Conservation (phyloP, 495 filamentous ascomycete genomes). For the Cercophora scortea region DNA sequence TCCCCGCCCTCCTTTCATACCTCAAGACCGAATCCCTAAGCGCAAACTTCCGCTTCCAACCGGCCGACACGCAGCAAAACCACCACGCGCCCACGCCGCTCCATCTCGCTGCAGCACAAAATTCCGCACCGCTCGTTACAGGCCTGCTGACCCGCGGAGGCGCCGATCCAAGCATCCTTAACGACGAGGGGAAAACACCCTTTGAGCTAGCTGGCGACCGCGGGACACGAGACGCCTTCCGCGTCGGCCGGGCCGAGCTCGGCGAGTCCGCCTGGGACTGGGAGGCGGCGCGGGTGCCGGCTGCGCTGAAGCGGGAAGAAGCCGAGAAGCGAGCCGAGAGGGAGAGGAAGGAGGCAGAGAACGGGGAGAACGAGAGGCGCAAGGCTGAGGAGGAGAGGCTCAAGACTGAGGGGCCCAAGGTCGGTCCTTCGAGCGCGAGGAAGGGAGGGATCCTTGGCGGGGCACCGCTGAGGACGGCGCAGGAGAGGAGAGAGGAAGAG, state of each 20-base stretch:
- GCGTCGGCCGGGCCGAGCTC: conserved; percentile 72
- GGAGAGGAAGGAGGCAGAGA: conserved; percentile 52
- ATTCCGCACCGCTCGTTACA: conserved; percentile 61
- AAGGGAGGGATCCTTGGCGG: conserved; percentile 36
- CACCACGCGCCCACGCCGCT: conserved; percentile 80
- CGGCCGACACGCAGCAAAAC: conserved; percentile 57
- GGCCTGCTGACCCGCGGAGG: conserved; percentile 69
- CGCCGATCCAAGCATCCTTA: conserved; percentile 65
- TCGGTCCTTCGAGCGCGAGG: conserved; percentile 27
- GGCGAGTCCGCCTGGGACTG: conserved; percentile 76
- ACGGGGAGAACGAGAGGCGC: conserved; percentile 58
- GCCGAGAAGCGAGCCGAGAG: conserved; percentile 56
- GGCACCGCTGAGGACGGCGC: conserved; percentile 54
- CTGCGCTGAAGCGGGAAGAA: conserved; percentile 58
- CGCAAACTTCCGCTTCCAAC: conserved; percentile 71
- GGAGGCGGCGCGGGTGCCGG: conserved; percentile 63
- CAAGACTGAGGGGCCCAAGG: conserved; percentile 39
- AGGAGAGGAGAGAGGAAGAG: conserved; percentile 75
- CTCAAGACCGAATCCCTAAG: conserved; percentile 65
- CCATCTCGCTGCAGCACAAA: conserved; percentile 75
- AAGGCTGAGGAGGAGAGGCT: conserved; percentile 57
- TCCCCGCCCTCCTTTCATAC: conserved; percentile 80
- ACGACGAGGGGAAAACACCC: conserved; percentile 62
- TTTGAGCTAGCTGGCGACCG: conserved; percentile 87
- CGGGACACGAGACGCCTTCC: conserved; percentile 82